A percentile compares a stretch with the other conserved stretches of the same genome.
These are phyloP conservation scores for Noccaea caerulescens DNA, from an alignment of 345 rosid genomes.

Conservation along the genomic window DNA sequence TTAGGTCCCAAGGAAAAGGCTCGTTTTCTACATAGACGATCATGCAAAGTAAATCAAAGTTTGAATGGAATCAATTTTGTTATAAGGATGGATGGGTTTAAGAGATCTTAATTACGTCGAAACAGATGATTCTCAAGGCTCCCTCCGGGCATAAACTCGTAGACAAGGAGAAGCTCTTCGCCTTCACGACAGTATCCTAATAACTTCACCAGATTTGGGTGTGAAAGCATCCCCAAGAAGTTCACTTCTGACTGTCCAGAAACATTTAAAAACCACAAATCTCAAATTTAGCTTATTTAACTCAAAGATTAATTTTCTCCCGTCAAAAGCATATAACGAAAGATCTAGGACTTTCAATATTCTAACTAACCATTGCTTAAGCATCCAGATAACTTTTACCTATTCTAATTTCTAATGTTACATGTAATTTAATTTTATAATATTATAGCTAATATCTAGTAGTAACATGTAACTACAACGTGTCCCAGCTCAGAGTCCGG, in stretches of 20 bases:
- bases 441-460: neutral
- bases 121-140: slow-evolving; percentile 85
- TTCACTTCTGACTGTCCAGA: slow-evolving; percentile 73
- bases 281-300: slow-evolving; percentile 2
- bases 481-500: slow-evolving; percentile 12
- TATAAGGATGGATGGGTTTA: slow-evolving; percentile 1
- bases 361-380: no score
- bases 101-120: slow-evolving; percentile 57
- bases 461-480: slow-evolving; percentile 9
- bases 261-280: neutral
- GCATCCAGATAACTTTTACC: slow-evolving; percentile 3
- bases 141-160: slow-evolving; percentile 80
- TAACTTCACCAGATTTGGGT: slow-evolving; percentile 76
- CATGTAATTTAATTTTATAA: neutral
- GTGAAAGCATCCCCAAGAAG: slow-evolving; percentile 79
- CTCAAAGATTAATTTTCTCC: neutral
- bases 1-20: slow-evolving; percentile 80
- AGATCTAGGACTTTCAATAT: neutral
- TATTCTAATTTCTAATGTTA: neutral
- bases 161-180: slow-evolving; percentile 71
- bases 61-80: neutral
- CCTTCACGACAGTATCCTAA: slow-evolving; percentile 87
- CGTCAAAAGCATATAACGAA: neutral
- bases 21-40: slow-evolving; percentile 45
- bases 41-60: neutral